phyloP scores from a whole-genome alignment of 345 rosid genomes.

The Ricinus communis region DNA sequence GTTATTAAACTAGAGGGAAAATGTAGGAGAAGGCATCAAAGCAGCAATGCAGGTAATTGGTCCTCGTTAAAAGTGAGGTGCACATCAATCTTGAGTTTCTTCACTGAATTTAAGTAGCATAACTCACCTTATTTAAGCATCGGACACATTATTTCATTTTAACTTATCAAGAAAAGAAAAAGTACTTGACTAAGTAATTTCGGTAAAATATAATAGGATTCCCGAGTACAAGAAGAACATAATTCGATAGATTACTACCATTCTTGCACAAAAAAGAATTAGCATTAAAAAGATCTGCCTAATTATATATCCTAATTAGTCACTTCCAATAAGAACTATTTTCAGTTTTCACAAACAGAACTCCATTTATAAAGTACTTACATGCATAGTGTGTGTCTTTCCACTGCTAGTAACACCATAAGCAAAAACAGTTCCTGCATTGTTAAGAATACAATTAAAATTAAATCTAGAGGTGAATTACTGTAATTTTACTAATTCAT shows the following conservation, averaged over 20 bases:
- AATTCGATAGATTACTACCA: not conserved
- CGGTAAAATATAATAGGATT: not conserved
- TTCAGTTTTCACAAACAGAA: constrained; percentile 1
- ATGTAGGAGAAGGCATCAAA: not conserved
- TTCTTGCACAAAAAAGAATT: not conserved
- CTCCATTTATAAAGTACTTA: constrained; percentile 35
- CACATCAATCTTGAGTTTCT: not conserved
- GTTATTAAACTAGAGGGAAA: not conserved
- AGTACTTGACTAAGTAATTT: not conserved
- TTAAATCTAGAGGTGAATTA: too few species aligned
- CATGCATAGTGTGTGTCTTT: constrained; percentile 99
- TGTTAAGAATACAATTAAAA: not conserved
- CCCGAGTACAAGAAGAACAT: not conserved
- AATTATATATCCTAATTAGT: not conserved
- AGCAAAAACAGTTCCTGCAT: constrained; percentile 95
- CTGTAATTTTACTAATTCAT: too few species aligned
- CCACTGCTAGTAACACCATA: constrained; percentile 99
- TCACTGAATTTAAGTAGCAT: not conserved
- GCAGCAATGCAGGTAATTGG: not conserved
- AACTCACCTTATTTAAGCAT: not conserved
- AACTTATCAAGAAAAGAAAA: not conserved
- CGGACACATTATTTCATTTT: not conserved
- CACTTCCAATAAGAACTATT: not conserved
- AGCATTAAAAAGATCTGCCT: not conserved
- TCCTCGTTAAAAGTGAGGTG: not conserved